phyloP scores from a whole-genome alignment of 768 basidiomycete species.

The Daedaleopsis sinensis region DNA sequence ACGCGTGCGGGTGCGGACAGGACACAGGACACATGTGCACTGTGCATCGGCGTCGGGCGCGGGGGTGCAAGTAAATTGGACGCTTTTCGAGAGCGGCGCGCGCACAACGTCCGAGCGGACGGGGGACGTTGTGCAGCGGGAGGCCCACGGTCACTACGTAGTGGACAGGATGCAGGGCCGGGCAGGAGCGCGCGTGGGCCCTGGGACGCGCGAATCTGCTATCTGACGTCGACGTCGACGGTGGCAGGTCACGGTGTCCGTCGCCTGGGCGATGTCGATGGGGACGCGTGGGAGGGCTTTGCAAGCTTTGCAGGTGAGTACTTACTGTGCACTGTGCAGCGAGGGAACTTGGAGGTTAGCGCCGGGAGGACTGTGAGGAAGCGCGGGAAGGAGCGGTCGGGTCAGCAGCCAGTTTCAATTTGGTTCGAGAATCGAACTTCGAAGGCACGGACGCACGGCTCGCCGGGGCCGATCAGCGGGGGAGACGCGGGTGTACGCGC shows the following conservation, averaged over 20 bases:
- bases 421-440: too few relatives aligned
- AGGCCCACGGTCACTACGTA: too few relatives aligned
- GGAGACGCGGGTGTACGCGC: slow-evolving; percentile 12
- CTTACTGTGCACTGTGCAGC: too few relatives aligned
- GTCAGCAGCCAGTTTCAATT: too few relatives aligned
- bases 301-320: not conserved
- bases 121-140: too few relatives aligned
- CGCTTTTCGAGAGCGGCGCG: not conserved
- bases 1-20: too few relatives aligned
- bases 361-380: too few relatives aligned
- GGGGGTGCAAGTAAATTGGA: slow-evolving; percentile 1
- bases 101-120: slow-evolving; percentile 16
- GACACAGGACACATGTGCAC: too few relatives aligned
- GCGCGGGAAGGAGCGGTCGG: slow-evolving; percentile 8
- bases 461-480: slow-evolving; percentile 22
- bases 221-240: not conserved
- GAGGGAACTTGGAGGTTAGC: too few relatives aligned
- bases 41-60: not conserved
- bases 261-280: slow-evolving; percentile 23
- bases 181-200: not conserved
- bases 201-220: not conserved
- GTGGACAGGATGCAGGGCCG: too few relatives aligned
- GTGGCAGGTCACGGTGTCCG: slow-evolving; percentile 22
- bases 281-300: not conserved
- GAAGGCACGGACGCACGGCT: slow-evolving; percentile 10